These are phyloP conservation scores for Zizania palustris DNA, from an alignment of 202 grass and related monocot genomes.

Conservation along the genomic window DNA sequence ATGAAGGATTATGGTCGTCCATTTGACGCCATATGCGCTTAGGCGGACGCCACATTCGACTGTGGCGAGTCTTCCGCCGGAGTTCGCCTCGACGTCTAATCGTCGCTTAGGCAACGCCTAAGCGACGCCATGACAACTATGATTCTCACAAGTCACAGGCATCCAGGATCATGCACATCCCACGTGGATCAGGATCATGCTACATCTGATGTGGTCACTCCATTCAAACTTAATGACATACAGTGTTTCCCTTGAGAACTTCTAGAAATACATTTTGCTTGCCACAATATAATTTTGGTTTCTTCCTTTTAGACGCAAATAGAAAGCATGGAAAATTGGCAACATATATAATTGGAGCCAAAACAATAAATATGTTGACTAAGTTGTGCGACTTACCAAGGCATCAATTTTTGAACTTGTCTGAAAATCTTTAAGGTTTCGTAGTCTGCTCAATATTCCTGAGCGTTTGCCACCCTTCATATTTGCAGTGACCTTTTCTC, in stretches of 20 bases:
- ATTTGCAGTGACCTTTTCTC: constrained; percentile 43
- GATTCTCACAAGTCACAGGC: not conserved
- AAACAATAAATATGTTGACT: not conserved
- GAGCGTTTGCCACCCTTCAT: constrained; percentile 66
- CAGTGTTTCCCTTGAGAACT: not conserved
- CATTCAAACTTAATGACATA: constrained; percentile 8
- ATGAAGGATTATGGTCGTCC: too few relatives aligned
- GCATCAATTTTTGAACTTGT: constrained; percentile 97
- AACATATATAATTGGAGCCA: not conserved
- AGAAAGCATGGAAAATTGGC: constrained; percentile 20
- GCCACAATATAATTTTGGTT: not conserved
- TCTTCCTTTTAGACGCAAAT: not conserved
- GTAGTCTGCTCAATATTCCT: constrained; percentile 78
- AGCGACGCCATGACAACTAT: too few relatives aligned
- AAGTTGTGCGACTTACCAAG: constrained; percentile 63
- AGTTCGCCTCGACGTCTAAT: too few relatives aligned
- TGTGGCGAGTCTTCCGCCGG: too few relatives aligned
- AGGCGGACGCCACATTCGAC: too few relatives aligned
- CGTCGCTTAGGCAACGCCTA: too few relatives aligned
- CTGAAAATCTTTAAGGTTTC: constrained; percentile 63
- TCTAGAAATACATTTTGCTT: constrained; percentile 1
- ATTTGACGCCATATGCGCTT: too few relatives aligned
- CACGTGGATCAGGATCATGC: not conserved
- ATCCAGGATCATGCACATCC: not conserved
- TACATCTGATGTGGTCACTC: not conserved